phyloP scores from a whole-genome alignment of 2,329 filamentous ascomycete species.

The Hysterium pulicare region DNA sequence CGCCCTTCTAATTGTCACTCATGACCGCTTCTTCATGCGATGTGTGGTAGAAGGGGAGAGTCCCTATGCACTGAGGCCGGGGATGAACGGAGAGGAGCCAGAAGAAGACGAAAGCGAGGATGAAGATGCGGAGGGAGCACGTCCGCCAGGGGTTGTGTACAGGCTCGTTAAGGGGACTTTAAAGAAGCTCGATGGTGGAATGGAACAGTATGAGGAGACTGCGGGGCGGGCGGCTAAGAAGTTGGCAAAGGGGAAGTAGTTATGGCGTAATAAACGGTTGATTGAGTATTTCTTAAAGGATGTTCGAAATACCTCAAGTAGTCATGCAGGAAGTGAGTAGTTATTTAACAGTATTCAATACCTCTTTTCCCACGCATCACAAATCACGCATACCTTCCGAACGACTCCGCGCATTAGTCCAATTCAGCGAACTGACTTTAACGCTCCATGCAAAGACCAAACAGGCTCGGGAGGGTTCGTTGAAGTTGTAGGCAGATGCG shows the following conservation, averaged over 20 bases:
- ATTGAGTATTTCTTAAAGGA: no score
- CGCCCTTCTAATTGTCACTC: slow-evolving; percentile 72
- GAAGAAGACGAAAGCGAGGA: slow-evolving; percentile 45
- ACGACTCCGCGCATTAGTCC: no score
- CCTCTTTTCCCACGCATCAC: no score
- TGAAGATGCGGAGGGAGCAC: slow-evolving; percentile 47
- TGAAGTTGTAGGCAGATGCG: no score
- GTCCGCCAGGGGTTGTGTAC: slow-evolving; percentile 37
- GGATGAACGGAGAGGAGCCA: slow-evolving; percentile 36
- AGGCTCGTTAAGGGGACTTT: slow-evolving; percentile 33
- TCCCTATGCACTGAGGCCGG: slow-evolving; percentile 34
- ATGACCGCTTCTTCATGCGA: slow-evolving; percentile 78
- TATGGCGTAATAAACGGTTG: no score
- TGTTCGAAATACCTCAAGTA: no score
- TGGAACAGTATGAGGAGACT: slow-evolving; percentile 38
- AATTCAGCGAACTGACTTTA: no score
- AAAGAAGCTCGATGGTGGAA: slow-evolving; percentile 34
- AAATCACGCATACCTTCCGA: no score
- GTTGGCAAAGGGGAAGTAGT: slow-evolving; percentile 18
- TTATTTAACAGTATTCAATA: no score
- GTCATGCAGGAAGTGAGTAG: no score
- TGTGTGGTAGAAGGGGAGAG: slow-evolving; percentile 62
- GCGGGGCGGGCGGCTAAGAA: slow-evolving; percentile 27
- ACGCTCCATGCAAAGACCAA: no score
- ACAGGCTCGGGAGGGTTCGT: no score